phyloP scores from a whole-genome alignment of 306 rosid genomes.

The Gleditsia sinensis region DNA sequence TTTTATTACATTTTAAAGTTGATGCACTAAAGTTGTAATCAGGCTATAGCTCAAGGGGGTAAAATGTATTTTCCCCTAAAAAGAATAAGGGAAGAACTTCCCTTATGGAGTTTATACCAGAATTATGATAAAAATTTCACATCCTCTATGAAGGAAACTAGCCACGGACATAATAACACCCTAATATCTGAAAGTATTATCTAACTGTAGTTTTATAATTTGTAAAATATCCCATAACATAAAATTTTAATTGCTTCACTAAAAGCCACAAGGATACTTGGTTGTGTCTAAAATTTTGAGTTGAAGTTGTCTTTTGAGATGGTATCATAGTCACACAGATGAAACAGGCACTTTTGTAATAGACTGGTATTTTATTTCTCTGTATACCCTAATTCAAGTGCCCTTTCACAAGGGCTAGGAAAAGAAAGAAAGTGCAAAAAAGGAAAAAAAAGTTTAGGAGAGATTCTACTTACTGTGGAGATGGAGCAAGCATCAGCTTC shows the following conservation, averaged over 20 bases:
- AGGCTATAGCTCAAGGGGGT: too few relatives aligned
- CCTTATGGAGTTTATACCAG: background rate
- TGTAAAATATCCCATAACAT: background rate
- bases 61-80: too few relatives aligned
- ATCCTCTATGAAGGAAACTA: background rate
- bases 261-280: background rate
- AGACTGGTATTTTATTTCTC: background rate
- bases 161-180: background rate
- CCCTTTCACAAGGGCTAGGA: conserved; percentile 19
- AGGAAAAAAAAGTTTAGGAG: background rate
- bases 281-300: background rate
- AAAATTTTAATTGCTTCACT: background rate
- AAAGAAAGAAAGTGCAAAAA: background rate
- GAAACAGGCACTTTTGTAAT: background rate
- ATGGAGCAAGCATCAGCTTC: conserved; percentile 66
- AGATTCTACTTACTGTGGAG: conserved; percentile 61
- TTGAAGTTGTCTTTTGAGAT: background rate
- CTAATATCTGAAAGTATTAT: background rate
- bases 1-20: too few relatives aligned
- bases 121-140: background rate
- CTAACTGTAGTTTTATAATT: background rate
- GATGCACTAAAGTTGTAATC: too few relatives aligned
- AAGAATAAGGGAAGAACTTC: conserved; percentile 22
- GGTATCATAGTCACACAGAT: background rate
- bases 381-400: background rate